Evolutionary conservation across 2,329 filamentous ascomycete genomes (phyloP), one percentile per base, ranked within the genome.

Genomic region (Cercospora citrullina): DNA sequence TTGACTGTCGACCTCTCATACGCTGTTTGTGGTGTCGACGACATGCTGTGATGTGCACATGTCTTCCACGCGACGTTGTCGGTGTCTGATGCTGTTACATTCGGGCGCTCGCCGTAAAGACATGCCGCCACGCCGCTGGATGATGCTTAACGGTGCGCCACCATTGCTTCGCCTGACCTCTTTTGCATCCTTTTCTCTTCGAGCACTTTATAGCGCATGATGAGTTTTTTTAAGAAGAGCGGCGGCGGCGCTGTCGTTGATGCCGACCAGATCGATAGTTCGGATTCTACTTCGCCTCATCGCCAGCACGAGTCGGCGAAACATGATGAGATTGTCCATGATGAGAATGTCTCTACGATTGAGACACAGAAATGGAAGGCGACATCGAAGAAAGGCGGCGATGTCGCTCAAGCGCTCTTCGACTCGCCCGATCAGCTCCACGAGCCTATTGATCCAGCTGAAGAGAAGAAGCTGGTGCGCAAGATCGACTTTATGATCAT

Each of bases 401-500:
- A 87, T 72, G 82, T 83, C 0, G 85, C 85, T 2, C 80, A 85
- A 76, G 80, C 81, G 2, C 77, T 87, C 5, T 86, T 87, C 72
- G 75, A 77, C 58, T 80, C 83, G 30, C 78, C 81, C 1, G 62
- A 63, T 23, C 73, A 78, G 62, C 53, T 76, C 9, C 79, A 84
- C 57, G 84, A 85, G 51, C 76, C 84, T 1, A 77, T 84, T 61
- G 82, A 85, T 59, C 80, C 81, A 0, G 79, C 73, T 2, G 84
- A 86, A 70, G 82, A 83, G 69, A 79, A 78, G 65, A 79, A 78
- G 67, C 68, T 87, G 8, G 77, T 86, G 16, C 79, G 84, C 71
- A 88, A 87, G 75, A 86, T 88, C 64, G 86, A 89, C 71, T 79
- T 84, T 5, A 85, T 87, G 82, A 87, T 88, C 68, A 69, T 88